Conservation (phyloP, 805 yeast genomes). For the Millerozyma acaciae region DNA sequence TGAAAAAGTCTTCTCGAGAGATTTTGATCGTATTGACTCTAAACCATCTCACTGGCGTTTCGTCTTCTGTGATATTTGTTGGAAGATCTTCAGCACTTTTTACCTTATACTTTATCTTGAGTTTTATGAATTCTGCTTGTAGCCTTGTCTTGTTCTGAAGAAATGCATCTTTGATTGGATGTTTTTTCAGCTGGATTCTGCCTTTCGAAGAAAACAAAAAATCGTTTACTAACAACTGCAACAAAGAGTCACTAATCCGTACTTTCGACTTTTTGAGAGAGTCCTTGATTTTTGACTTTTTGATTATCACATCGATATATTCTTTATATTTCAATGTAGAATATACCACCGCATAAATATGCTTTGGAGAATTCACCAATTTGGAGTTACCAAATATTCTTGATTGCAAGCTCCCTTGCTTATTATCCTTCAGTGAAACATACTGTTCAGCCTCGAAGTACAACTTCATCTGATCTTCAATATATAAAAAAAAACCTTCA, state of each 20-base stretch:
- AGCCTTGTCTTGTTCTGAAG: constrained; percentile 76
- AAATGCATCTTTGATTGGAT: constrained; percentile 77
- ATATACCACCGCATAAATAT: constrained; percentile 76
- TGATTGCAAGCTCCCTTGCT: constrained; percentile 30
- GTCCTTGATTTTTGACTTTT: constrained; percentile 61
- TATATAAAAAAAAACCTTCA: no score
- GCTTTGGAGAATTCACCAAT: constrained; percentile 62
- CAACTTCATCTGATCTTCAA: constrained; percentile 32
- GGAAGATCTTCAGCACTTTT: constrained; percentile 47
- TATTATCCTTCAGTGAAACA: constrained; percentile 18
- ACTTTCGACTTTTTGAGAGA: constrained; percentile 40
- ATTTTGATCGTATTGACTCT: constrained; percentile 65
- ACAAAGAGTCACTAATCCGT: constrained; percentile 49
- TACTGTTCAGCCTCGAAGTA: constrained; percentile 43
- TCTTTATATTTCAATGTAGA: constrained; percentile 73
- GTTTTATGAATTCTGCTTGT: constrained; percentile 74
- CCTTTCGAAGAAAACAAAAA: constrained; percentile 70
- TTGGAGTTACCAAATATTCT: constrained; percentile 34
- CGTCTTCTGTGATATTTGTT: constrained; percentile 32
- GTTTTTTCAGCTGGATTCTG: constrained; percentile 85
- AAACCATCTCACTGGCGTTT: constrained; percentile 79
- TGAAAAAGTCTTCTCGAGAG: constrained; percentile 33
- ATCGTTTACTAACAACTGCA: constrained; percentile 75
- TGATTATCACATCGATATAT: constrained; percentile 58
- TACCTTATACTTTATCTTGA: constrained; percentile 71